phyloP scores from a whole-genome alignment of 177 flowering plant genomes.

The Vitis hybrid region DNA sequence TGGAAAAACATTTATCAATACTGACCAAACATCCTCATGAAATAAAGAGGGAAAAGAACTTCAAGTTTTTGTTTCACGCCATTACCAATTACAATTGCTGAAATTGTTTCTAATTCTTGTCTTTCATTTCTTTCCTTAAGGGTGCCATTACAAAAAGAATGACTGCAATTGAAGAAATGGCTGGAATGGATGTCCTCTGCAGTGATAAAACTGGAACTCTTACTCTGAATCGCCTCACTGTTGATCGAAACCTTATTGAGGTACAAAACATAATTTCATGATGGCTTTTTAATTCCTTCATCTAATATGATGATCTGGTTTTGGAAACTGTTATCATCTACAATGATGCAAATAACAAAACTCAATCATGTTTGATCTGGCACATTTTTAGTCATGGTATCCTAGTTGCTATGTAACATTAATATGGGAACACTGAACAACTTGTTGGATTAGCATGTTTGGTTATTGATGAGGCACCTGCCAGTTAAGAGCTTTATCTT shows the following conservation, averaged over 20 bases:
- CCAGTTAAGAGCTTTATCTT: not conserved
- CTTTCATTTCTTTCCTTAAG: conserved; percentile 28
- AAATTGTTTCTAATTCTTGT: conserved; percentile 3
- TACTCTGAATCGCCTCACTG: conserved; percentile 80
- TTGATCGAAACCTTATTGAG: conserved; percentile 77
- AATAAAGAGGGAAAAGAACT: not conserved
- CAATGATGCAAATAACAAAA: not conserved
- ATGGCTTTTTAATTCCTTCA: not conserved
- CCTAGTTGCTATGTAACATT: not conserved
- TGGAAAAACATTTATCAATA: no score
- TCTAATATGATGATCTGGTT: not conserved
- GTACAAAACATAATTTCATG: conserved; percentile 28
- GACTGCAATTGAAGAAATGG: conserved; percentile 96
- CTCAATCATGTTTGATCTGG: not conserved
- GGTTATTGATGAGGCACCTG: not conserved
- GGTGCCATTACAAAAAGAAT: conserved; percentile 92
- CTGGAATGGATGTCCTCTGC: conserved; percentile 93
- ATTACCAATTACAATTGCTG: not conserved
- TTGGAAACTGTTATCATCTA: not conserved
- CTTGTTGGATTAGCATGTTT: not conserved
- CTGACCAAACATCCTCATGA: no score
- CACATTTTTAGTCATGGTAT: not conserved
- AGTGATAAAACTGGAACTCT: conserved; percentile 93
- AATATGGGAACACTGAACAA: not conserved
- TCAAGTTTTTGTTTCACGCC: not conserved